phyloP scores from a whole-genome alignment of 2,329 filamentous ascomycete genomes.

The Sarocladiaceae sp. region DNA sequence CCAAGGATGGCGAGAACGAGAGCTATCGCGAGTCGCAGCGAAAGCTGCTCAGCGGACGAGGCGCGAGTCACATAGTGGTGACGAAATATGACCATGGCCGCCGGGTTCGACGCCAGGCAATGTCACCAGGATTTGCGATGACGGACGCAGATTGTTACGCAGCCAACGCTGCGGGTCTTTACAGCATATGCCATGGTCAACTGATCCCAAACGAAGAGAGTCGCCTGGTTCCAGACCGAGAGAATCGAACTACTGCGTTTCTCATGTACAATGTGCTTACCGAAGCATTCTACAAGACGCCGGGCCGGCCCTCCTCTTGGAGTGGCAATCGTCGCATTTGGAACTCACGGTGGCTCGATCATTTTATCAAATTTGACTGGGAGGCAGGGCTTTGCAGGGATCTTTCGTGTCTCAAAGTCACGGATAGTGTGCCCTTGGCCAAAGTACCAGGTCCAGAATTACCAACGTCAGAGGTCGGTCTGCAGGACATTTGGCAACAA shows the following conservation, averaged over 20 bases:
- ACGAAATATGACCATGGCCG: not conserved
- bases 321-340: not conserved
- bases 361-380: too few species aligned
- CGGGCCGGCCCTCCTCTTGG: not conserved
- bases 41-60: too few species aligned
- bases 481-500: not conserved
- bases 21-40: too few species aligned
- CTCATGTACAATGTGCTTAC: not conserved
- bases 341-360: not conserved
- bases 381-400: too few species aligned
- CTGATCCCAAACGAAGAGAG: not conserved
- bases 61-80: too few species aligned
- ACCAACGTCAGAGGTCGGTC: not conserved
- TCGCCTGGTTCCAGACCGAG: too few species aligned
- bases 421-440: not conserved
- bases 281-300: not conserved
- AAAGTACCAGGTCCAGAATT: not conserved
- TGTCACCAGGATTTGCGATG: not conserved
- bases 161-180: not conserved
- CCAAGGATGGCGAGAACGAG: too few species aligned
- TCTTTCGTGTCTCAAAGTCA: not conserved
- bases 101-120: not conserved
- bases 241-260: too few species aligned
- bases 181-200: not conserved
- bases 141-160: not conserved